phyloP scores from a whole-genome alignment of 768 basidiomycete genomes.

The Mycena maculata region DNA sequence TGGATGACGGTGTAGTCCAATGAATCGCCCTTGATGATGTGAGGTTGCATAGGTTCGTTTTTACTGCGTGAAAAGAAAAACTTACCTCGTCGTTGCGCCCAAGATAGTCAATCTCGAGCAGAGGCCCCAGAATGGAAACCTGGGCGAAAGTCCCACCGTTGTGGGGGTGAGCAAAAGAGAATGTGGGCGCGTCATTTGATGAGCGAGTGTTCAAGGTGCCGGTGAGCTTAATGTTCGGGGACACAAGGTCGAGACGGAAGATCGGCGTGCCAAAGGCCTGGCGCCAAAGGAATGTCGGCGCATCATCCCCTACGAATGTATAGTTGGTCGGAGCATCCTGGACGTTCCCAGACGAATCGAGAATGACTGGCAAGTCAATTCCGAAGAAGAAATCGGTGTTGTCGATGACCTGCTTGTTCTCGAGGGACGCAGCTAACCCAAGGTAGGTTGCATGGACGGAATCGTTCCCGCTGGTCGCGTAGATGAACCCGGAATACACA shows the following conservation, averaged over 20 bases:
- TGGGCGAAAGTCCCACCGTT: constrained; percentile 52
- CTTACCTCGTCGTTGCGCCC: constrained; percentile 30
- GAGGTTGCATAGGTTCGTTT: too few species aligned
- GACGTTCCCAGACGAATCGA: constrained; percentile 54
- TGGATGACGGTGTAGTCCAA: constrained; percentile 42
- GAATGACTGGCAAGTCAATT: constrained; percentile 54
- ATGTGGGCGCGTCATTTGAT: constrained; percentile 5
- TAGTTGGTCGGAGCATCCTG: constrained; percentile 57
- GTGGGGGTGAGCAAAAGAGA: constrained; percentile 53
- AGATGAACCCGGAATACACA: constrained; percentile 57
- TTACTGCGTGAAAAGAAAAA: too few species aligned
- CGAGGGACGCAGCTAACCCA: constrained; percentile 50
- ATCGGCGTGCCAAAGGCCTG: constrained; percentile 62
- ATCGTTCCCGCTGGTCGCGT: constrained; percentile 45
- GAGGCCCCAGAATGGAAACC: constrained; percentile 27
- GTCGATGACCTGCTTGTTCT: constrained; percentile 63
- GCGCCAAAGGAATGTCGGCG: constrained; percentile 56
- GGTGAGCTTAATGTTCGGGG: constrained; percentile 51
- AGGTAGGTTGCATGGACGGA: constrained; percentile 50
- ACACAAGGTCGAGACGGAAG: constrained; percentile 62
- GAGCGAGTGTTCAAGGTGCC: constrained; percentile 52
- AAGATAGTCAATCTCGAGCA: constrained; percentile 23
- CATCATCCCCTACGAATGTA: constrained; percentile 56
- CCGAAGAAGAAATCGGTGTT: constrained; percentile 61
- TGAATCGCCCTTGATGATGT: constrained; percentile 32